These are phyloP conservation scores for Ogataea methanolica DNA, from an alignment of 805 yeast genomes.

Conservation along the genomic window DNA sequence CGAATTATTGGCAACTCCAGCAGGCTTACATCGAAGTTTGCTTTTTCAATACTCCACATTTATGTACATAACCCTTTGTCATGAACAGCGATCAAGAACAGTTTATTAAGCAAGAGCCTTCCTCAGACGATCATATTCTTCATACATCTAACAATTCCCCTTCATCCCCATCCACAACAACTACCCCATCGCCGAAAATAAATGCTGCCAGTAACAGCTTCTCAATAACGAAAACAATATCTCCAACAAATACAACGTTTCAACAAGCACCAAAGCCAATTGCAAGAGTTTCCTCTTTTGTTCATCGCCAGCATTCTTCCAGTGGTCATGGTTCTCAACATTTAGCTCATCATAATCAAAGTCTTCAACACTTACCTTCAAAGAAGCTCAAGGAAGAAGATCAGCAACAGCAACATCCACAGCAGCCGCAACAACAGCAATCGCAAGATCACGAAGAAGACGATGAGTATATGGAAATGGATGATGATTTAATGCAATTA, in stretches of 20 bases:
- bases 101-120: no score
- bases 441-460: conserved; percentile 2
- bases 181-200: no score
- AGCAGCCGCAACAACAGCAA: conserved; percentile 4
- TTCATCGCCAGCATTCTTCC: conserved; percentile 20
- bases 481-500: neutral
- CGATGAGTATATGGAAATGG: conserved; percentile 2
- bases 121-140: neutral
- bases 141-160: neutral
- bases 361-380: conserved; percentile 10
- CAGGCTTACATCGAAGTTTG: no score
- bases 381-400: conserved; percentile 4
- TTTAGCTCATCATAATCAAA: conserved; percentile 12
- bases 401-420: conserved; percentile 7
- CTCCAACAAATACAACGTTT: neutral
- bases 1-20: no score
- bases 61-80: no score
- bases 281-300: conserved; percentile 10
- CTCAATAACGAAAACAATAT: no score
- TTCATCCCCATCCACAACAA: neutral
- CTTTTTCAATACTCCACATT: no score
- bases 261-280: neutral
- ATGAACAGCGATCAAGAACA: no score
- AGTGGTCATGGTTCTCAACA: conserved; percentile 21
- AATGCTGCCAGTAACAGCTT: no score